phyloP scores from a whole-genome alignment of 257 asterid species.

The Przewalskia tangutica region DNA sequence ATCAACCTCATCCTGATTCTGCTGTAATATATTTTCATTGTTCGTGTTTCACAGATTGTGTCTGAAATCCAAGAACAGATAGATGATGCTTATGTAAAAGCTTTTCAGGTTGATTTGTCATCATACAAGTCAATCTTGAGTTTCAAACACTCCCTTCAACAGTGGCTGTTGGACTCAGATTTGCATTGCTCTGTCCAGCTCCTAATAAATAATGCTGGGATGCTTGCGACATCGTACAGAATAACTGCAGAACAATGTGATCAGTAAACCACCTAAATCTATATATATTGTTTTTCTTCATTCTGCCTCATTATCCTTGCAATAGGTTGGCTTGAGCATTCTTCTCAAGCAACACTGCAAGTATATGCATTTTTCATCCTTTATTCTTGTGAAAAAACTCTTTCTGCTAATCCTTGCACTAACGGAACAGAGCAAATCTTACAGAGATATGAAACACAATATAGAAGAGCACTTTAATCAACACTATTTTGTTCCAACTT shows the following conservation, averaged over 20 bases:
- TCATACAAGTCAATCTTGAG: conserved; percentile 58
- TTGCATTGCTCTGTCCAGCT: conserved; percentile 72
- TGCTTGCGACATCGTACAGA: conserved; percentile 67
- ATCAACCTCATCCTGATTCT: background rate
- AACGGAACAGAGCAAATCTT: background rate
- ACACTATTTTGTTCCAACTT: background rate
- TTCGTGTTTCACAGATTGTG: conserved; percentile 34
- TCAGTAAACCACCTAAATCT: conserved; percentile 33
- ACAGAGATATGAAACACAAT: background rate
- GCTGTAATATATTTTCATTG: background rate
- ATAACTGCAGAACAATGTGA: conserved; percentile 61
- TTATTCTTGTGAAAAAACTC: background rate
- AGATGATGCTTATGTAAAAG: conserved; percentile 46
- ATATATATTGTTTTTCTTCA: background rate
- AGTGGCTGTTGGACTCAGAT: conserved; percentile 64
- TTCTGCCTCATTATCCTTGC: background rate
- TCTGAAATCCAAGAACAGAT: conserved; percentile 42
- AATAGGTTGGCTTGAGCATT: background rate
- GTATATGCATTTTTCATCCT: background rate
- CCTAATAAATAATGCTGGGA: conserved; percentile 88
- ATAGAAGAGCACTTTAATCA: background rate
- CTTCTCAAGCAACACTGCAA: background rate
- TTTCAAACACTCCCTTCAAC: conserved; percentile 60
- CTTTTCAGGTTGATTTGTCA: conserved; percentile 56
- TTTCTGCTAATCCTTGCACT: background rate